Evolutionary conservation across 352 stramenopile species (phyloP).

Genomic region (Globisporangium yorkense): DNA sequence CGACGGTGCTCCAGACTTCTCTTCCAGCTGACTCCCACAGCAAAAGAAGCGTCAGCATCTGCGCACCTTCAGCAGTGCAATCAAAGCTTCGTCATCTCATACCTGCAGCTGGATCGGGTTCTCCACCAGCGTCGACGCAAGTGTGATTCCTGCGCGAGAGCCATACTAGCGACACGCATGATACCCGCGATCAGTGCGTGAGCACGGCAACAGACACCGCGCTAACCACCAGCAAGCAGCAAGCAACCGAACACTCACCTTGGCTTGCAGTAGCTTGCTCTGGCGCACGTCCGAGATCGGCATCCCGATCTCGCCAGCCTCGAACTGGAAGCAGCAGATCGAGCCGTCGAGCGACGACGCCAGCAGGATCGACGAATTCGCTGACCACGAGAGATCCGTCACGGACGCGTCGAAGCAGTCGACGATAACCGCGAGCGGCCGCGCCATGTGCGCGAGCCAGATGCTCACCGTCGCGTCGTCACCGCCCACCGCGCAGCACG

Average conservation of each 20-base stretch:
- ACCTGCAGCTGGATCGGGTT: slow-evolving; percentile 79
- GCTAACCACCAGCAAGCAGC: background rate
- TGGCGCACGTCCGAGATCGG: slow-evolving; percentile 68
- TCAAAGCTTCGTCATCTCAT: background rate
- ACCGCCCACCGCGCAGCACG: slow-evolving; percentile 76
- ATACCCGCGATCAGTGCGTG: background rate
- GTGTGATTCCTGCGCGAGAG: slow-evolving; percentile 69
- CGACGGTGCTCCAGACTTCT: slow-evolving; percentile 25
- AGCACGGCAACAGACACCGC: background rate
- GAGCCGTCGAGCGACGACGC: slow-evolving; percentile 73
- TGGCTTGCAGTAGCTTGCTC: slow-evolving; percentile 76
- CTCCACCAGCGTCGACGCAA: slow-evolving; percentile 72
- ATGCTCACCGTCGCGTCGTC: slow-evolving; percentile 84
- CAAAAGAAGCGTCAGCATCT: background rate
- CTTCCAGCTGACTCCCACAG: slow-evolving; percentile 43
- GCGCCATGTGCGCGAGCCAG: slow-evolving; percentile 74
- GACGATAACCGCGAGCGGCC: slow-evolving; percentile 72
- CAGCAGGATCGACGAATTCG: slow-evolving; percentile 48
- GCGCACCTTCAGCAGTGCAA: background rate
- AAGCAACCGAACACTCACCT: slow-evolving; percentile 25
- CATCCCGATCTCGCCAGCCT: slow-evolving; percentile 49
- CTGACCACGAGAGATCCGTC: slow-evolving; percentile 76
- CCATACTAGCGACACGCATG: slow-evolving; percentile 48
- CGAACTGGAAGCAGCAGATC: slow-evolving; percentile 83
- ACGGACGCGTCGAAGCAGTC: slow-evolving; percentile 83